These are phyloP conservation scores for Saccharomycopsis amapae DNA, from an alignment of 805 yeast species.

Conservation along the genomic window DNA sequence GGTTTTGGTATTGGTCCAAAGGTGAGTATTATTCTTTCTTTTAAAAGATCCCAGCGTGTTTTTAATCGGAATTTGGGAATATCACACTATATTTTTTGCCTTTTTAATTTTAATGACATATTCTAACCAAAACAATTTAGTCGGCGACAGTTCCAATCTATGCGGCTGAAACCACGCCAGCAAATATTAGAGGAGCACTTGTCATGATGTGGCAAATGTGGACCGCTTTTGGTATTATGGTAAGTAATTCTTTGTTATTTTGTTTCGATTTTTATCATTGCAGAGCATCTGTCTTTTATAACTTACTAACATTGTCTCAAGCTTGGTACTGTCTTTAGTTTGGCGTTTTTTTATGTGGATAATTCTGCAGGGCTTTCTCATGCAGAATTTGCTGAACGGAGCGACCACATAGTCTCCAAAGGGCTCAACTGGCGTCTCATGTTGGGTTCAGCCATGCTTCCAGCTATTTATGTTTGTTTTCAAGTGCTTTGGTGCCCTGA, in stretches of 20 bases:
- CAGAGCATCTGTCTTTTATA: too few relatives aligned
- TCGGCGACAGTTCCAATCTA: constrained; percentile 74
- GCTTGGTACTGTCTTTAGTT: constrained; percentile 58
- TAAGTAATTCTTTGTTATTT: too few relatives aligned
- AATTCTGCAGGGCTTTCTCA: constrained; percentile 29
- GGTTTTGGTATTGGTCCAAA: constrained; percentile 71
- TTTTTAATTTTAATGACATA: too few relatives aligned
- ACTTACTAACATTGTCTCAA: too few relatives aligned
- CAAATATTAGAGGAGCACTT: constrained; percentile 54
- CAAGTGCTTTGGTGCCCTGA: constrained; percentile 68
- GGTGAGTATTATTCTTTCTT: too few relatives aligned
- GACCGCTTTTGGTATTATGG: constrained; percentile 70
- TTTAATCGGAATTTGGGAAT: too few relatives aligned
- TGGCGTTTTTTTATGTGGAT: constrained; percentile 53
- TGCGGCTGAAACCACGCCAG: constrained; percentile 60
- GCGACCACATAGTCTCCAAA: constrained; percentile 9
- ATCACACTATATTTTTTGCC: too few relatives aligned
- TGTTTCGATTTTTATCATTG: too few relatives aligned
- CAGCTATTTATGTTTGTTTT: constrained; percentile 51
- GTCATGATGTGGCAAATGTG: constrained; percentile 73
- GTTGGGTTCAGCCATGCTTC: constrained; percentile 62
- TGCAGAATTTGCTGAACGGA: constrained; percentile 10
- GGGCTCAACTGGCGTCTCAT: constrained; percentile 62
- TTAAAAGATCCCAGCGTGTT: too few relatives aligned
- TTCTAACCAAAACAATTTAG: too few relatives aligned